Conservation (phyloP, 2,329 filamentous ascomycete genomes). For the Mycocentrospora acerina region DNA sequence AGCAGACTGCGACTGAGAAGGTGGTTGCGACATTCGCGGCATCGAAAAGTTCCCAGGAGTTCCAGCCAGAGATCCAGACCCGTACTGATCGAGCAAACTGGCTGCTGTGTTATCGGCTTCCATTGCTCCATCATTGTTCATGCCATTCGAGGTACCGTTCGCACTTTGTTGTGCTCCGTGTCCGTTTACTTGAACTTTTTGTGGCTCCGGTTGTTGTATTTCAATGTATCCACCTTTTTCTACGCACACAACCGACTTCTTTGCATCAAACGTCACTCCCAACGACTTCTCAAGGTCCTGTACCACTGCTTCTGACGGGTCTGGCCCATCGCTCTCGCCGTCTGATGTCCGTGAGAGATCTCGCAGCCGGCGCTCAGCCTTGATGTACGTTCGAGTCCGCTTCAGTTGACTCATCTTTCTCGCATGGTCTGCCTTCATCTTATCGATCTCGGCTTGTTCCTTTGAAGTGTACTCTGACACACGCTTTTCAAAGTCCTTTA, state of each 20-base stretch:
- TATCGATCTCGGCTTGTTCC: slow-evolving; percentile 78
- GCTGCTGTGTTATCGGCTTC: slow-evolving; percentile 51
- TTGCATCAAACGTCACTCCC: slow-evolving; percentile 65
- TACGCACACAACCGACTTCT: slow-evolving; percentile 68
- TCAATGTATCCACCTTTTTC: slow-evolving; percentile 73
- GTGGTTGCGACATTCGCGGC: slow-evolving; percentile 55
- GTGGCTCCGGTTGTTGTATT: slow-evolving; percentile 48
- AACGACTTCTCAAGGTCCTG: slow-evolving; percentile 70
- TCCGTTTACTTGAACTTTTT: slow-evolving; percentile 33
- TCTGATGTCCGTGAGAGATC: slow-evolving; percentile 55
- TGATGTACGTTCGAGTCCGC: slow-evolving; percentile 67
- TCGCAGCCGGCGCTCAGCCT: slow-evolving; percentile 75
- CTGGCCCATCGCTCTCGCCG: slow-evolving; percentile 25
- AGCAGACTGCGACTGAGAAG: slow-evolving; percentile 60
- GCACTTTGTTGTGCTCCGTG: slow-evolving; percentile 26
- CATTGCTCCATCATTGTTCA: slow-evolving; percentile 30
- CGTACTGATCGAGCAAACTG: slow-evolving; percentile 68
- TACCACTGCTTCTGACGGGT: slow-evolving; percentile 71
- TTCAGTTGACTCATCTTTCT: slow-evolving; percentile 74
- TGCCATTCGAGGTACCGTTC: slow-evolving; percentile 38
- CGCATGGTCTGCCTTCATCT: slow-evolving; percentile 77
- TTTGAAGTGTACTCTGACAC: slow-evolving; percentile 71
- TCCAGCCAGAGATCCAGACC: slow-evolving; percentile 60
- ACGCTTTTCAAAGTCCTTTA: slow-evolving; percentile 80
- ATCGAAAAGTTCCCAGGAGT: slow-evolving; percentile 65